Evolutionary conservation across 148 eudicot genomes (phyloP).

Genomic region (Polygonum aviculare): DNA sequence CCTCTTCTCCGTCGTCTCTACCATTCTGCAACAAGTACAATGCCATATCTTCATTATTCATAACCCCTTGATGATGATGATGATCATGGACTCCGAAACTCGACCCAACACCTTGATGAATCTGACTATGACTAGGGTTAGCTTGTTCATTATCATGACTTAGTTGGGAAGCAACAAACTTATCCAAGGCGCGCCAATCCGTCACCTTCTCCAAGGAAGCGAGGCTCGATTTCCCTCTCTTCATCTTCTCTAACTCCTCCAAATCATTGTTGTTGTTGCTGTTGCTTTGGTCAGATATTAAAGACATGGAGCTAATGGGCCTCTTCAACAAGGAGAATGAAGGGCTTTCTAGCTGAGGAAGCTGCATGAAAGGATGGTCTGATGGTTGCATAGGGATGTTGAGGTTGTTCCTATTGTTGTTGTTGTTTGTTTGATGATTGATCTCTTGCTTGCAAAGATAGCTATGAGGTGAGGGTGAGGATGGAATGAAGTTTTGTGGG

Average conservation of each 20-base stretch:
- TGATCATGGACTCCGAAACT: slow-evolving; percentile 17
- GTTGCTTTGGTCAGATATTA: slow-evolving; percentile 23
- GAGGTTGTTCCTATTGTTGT: neutral
- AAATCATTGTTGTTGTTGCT: neutral
- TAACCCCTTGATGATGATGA: neutral
- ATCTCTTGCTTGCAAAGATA: slow-evolving; percentile 66
- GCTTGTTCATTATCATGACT: slow-evolving; percentile 34
- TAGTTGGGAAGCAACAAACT: slow-evolving; percentile 81
- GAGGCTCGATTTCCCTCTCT: neutral
- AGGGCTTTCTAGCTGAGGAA: slow-evolving; percentile 81
- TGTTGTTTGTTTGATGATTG: slow-evolving; percentile 13
- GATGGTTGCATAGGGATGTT: slow-evolving; percentile 30
- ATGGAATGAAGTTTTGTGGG: slow-evolving; percentile 13
- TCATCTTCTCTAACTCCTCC: neutral
- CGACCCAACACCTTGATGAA: slow-evolving; percentile 13
- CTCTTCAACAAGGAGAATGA: slow-evolving; percentile 38
- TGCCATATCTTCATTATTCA: slow-evolving; percentile 23
- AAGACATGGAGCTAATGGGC: slow-evolving; percentile 29
- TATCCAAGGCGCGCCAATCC: slow-evolving; percentile 78
- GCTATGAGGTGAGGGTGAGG: slow-evolving; percentile 9
- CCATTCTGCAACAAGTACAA: slow-evolving; percentile 47
- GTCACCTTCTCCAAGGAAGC: slow-evolving; percentile 27
- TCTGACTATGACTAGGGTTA: slow-evolving; percentile 1
- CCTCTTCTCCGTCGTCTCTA: neutral
- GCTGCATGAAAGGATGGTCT: slow-evolving; percentile 40